Base-by-base conservation (phyloP, 176 grass and related monocot genomes). In the Eragrostis curvula region DNA sequence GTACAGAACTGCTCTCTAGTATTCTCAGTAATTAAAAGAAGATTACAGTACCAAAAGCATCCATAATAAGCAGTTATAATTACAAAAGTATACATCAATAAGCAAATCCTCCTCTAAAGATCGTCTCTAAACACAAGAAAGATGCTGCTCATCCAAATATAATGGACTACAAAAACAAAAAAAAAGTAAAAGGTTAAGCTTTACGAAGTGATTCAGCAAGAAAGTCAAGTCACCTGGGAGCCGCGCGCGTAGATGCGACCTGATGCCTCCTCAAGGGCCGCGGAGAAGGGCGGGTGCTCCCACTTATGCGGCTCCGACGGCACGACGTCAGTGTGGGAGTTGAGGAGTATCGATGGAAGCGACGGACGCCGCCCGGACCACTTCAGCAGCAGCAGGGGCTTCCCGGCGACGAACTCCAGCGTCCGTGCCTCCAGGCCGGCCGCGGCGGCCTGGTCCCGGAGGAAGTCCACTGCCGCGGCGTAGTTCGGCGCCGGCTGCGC, bases 301-400 rank as follows among this genome's bases (percentile, higher is more conserved):
- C 96, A 98, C 87, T 98, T 98, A 76, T 83, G 85, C 48, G 91
- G 85, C 67, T 98, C 96, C 24, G 87, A 87, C 30, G 96, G 93
- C 27, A 98, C 96, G 68, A 98, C 96, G 70, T 98, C 96, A 32
- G 96, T 98, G 80, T 98, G 96, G 44, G 93, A 98, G 84, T 96
- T 98, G 79, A 98, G 84, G 29, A 98, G 93, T 23, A 98, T 14
- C 4, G 89, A 93, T 21, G 90, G 90, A 59, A 95, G 88, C 45
- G 88, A 82, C 49, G 82, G 80, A 66, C 65, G 61, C 63, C 79
- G 85, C 14, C 96, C 96, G 15, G 90, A 72, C 96, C 96, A 98
- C 75, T 76, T 89, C 75, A 98, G 86, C 67, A 98, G 64, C 50
- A 98, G 75, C 49, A 95, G 82, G 9, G 96, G 93, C 79, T 98